Evolutionary conservation across 169 alveolate genomes (phyloP).

Genomic region (Eimeria necatrix): DNA sequence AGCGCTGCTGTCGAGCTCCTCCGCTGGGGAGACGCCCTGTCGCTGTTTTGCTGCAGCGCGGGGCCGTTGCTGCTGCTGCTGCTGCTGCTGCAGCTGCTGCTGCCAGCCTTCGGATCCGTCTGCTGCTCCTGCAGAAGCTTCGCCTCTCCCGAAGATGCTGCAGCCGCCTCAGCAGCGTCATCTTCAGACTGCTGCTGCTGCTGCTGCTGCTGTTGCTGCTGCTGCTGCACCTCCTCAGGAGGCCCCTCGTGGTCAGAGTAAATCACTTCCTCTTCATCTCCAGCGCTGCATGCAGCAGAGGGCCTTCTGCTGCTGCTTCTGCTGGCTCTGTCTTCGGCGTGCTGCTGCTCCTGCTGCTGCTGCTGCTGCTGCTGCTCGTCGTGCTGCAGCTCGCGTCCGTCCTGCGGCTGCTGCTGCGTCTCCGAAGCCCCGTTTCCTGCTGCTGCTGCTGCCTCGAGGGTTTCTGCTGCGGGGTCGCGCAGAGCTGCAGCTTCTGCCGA

Average conservation of each 20-base stretch:
- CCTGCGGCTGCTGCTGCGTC: constrained; percentile 1
- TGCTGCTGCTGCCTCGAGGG: neutral
- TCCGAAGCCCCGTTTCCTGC: too few species aligned
- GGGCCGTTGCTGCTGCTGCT: neutral
- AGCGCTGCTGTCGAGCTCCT: neutral
- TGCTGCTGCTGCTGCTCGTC: constrained; percentile 42
- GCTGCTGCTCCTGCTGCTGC: constrained; percentile 52
- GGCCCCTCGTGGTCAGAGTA: constrained; percentile 41
- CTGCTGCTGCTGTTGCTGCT: constrained; percentile 48
- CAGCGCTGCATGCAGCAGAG: neutral
- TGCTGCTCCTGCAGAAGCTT: constrained; percentile 16
- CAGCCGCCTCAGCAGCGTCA: neutral
- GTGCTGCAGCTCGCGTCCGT: neutral
- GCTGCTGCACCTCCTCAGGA: constrained; percentile 45
- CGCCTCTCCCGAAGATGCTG: neutral
- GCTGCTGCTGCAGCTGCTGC: constrained; percentile 16
- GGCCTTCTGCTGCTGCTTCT: constrained; percentile 4
- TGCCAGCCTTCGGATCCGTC: neutral
- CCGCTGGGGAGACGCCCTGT: neutral
- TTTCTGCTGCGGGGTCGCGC: neutral
- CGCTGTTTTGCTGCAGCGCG: neutral
- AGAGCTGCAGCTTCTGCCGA: neutral
- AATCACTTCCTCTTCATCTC: constrained; percentile 11
- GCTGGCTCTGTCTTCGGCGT: neutral
- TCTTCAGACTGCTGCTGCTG: neutral